These are phyloP conservation scores for Picochlorum sp. DNA, from an alignment of 139 green algal species.

Conservation along the genomic window DNA sequence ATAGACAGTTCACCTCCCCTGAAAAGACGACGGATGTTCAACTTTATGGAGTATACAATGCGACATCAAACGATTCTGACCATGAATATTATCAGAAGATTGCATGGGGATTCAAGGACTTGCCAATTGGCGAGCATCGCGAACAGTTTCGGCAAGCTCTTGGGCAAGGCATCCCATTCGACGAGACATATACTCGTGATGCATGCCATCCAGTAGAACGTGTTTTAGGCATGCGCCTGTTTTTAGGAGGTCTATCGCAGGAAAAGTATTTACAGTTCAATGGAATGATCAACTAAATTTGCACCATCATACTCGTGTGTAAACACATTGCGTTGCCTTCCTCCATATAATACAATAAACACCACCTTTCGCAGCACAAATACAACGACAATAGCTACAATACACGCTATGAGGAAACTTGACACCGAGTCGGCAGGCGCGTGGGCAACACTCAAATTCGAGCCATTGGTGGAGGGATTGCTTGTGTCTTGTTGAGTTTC, in stretches of 20 bases:
- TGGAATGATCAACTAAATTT: constrained; percentile 1
- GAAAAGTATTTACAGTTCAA: neutral
- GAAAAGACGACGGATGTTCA: neutral
- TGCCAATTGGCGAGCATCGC: neutral
- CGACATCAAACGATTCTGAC: constrained; percentile 1
- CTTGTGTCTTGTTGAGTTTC: neutral
- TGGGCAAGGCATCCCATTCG: neutral
- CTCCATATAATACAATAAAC: neutral
- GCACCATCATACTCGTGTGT: too few species aligned
- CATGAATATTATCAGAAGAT: constrained; percentile 1
- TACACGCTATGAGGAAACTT: too few species aligned
- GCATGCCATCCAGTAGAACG: neutral
- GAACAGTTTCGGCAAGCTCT: neutral
- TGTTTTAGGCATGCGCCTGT: constrained; percentile 24
- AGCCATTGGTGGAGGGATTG: neutral
- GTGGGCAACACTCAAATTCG: too few species aligned
- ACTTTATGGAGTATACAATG: constrained; percentile 9
- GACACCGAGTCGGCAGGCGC: neutral
- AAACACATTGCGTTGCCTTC: too few species aligned
- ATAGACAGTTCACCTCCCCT: neutral
- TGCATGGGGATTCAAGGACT: neutral
- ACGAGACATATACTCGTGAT: neutral
- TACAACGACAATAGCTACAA: constrained; percentile 26
- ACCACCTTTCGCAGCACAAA: constrained; percentile 45
- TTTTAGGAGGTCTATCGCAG: constrained; percentile 18